phyloP scores from a whole-genome alignment of 345 rosid genomes.

The Gossypium longicalyx region DNA sequence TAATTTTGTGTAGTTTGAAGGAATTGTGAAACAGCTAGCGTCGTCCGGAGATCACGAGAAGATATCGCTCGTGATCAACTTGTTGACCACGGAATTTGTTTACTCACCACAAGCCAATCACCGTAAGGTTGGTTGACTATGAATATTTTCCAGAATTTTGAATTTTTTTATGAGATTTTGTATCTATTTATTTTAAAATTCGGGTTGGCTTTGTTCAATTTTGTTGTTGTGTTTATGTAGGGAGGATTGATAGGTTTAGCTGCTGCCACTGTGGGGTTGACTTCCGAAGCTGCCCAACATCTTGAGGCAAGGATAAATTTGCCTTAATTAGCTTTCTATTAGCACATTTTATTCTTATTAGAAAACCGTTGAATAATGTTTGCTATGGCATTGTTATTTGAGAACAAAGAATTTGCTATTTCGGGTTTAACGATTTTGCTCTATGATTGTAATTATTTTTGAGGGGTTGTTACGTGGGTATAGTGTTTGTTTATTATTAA shows the following conservation, averaged over 20 bases:
- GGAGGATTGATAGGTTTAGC: slow-evolving; percentile 98
- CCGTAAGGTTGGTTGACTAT: slow-evolving; percentile 58
- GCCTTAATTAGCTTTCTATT: neutral
- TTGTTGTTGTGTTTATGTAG: slow-evolving; percentile 28
- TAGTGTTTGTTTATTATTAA: neutral
- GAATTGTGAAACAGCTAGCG: slow-evolving; percentile 75
- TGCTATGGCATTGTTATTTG: neutral
- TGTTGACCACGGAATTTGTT: slow-evolving; percentile 69
- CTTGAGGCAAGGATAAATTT: slow-evolving; percentile 55
- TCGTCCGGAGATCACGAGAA: slow-evolving; percentile 85
- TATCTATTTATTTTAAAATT: slow-evolving; percentile 8
- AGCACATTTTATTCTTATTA: neutral
- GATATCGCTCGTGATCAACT: slow-evolving; percentile 71
- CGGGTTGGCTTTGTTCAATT: neutral
- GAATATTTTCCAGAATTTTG: neutral
- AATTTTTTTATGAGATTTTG: slow-evolving; percentile 1
- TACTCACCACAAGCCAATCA: slow-evolving; percentile 84
- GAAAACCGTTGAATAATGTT: neutral
- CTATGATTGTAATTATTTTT: neutral
- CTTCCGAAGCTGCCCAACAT: slow-evolving; percentile 85
- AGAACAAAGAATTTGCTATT: neutral
- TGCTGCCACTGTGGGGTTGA: slow-evolving; percentile 94
- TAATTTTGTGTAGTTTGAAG: slow-evolving; percentile 61
- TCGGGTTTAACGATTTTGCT: neutral
- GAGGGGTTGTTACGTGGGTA: neutral